phyloP scores from a whole-genome alignment of 257 asterid species.

The Solanum lycopersicoides region DNA sequence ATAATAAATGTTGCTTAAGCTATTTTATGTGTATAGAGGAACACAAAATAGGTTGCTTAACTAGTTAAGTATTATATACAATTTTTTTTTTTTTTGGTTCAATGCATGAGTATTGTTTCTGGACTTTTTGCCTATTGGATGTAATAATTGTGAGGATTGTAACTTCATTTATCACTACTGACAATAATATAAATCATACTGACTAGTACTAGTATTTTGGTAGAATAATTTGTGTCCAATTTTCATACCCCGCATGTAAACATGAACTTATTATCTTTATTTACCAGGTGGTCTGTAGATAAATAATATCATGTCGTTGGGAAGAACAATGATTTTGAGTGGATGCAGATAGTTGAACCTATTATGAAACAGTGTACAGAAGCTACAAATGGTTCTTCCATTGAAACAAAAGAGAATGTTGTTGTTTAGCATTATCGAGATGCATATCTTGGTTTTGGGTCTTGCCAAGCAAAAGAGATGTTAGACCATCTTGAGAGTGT shows the following conservation, averaged over 20 bases:
- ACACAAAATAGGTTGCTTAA: background rate
- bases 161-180: background rate
- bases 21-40: background rate
- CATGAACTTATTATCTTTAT: too few species aligned
- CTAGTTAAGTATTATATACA: background rate
- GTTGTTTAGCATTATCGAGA: slow-evolving; percentile 38
- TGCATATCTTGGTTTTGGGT: slow-evolving; percentile 36
- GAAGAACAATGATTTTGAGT: too few species aligned
- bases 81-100: background rate
- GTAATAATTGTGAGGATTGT: background rate
- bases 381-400: too few species aligned
- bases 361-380: too few species aligned
- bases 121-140: background rate
- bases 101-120: background rate
- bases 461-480: slow-evolving; percentile 42
- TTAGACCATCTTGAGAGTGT: slow-evolving; percentile 41
- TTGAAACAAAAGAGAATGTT: slow-evolving; percentile 15
- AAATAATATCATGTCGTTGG: too few species aligned
- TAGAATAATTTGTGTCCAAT: background rate
- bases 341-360: too few species aligned
- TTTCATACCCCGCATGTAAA: too few species aligned
- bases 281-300: too few species aligned
- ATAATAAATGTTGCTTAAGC: background rate
- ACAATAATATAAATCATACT: background rate
- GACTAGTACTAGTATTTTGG: background rate